These are phyloP conservation scores for Tricholoma terreum DNA, from an alignment of 768 basidiomycete genomes.

Conservation along the genomic window DNA sequence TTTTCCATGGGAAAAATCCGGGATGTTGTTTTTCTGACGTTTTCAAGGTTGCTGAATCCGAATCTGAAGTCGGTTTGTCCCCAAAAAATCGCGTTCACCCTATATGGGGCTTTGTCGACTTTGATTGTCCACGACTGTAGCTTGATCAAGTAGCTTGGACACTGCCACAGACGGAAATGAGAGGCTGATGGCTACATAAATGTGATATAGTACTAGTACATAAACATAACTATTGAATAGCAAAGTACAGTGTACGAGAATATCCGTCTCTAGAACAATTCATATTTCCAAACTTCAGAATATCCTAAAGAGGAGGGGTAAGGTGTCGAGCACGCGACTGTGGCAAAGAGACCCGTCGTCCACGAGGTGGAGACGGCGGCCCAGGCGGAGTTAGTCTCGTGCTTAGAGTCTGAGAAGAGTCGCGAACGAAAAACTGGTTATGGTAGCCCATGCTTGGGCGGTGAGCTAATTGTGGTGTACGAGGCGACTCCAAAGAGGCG, in stretches of 20 bases:
- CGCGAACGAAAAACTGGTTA: slow-evolving; percentile 18
- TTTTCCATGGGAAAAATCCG: too few species aligned
- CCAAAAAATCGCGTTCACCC: too few species aligned
- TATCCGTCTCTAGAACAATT: neutral
- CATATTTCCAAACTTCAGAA: neutral
- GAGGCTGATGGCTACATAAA: too few species aligned
- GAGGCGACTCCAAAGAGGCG: neutral
- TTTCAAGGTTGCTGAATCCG: too few species aligned
- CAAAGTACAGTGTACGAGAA: neutral
- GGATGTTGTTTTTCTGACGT: too few species aligned
- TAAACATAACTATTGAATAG: neutral
- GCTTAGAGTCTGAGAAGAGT: neutral
- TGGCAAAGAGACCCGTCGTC: neutral
- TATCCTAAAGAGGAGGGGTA: neutral
- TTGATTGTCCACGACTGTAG: too few species aligned
- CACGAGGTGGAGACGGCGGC: neutral
- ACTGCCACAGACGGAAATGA: too few species aligned
- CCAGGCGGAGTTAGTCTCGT: neutral
- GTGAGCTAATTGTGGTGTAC: slow-evolving; percentile 1
- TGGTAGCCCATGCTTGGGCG: slow-evolving; percentile 18
- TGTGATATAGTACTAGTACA: too few species aligned
- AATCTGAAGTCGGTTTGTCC: too few species aligned
- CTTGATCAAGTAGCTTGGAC: too few species aligned
- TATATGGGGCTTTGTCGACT: too few species aligned
- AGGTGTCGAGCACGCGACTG: neutral